phyloP scores from a whole-genome alignment of 1,139 yeast genomes.

The Scheffersomyces insectosa region DNA sequence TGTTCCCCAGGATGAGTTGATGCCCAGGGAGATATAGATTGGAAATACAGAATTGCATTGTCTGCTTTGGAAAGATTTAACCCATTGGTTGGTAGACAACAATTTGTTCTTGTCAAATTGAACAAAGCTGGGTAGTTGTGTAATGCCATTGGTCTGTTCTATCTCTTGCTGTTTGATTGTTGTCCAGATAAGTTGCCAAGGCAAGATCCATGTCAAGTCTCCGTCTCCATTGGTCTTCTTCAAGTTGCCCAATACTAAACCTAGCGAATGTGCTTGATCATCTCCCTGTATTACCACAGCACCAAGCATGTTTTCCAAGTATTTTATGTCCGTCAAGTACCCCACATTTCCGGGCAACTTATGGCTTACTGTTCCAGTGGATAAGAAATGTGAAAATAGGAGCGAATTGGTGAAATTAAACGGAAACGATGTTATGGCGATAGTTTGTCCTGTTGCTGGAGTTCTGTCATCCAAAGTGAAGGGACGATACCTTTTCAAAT shows the following conservation, averaged over 20 bases:
- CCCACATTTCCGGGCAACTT: conserved; percentile 21
- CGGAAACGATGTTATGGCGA: conserved; percentile 46
- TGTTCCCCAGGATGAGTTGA: conserved; percentile 35
- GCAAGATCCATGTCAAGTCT: conserved; percentile 48
- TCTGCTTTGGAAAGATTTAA: neutral
- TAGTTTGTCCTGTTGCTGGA: conserved; percentile 7
- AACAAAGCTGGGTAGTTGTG: neutral
- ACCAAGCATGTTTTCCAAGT: conserved; percentile 67
- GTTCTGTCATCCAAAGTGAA: no score
- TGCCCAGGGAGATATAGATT: conserved; percentile 8
- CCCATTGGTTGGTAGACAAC: neutral
- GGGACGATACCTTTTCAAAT: no score
- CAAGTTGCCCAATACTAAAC: conserved; percentile 55
- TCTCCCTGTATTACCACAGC: conserved; percentile 36
- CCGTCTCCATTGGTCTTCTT: conserved; percentile 62
- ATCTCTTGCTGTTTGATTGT: neutral
- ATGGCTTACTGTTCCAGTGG: conserved; percentile 48
- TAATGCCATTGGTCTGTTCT: no score
- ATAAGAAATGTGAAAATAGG: conserved; percentile 49
- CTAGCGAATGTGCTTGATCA: conserved; percentile 29
- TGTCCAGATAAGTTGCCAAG: conserved; percentile 43
- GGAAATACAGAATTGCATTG: conserved; percentile 17
- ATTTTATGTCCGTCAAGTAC: conserved; percentile 54
- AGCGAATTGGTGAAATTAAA: conserved; percentile 61
- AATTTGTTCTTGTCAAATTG: conserved; percentile 2